Conservation (phyloP, 106 monocot genomes). For the Narthecium ossifragum region DNA sequence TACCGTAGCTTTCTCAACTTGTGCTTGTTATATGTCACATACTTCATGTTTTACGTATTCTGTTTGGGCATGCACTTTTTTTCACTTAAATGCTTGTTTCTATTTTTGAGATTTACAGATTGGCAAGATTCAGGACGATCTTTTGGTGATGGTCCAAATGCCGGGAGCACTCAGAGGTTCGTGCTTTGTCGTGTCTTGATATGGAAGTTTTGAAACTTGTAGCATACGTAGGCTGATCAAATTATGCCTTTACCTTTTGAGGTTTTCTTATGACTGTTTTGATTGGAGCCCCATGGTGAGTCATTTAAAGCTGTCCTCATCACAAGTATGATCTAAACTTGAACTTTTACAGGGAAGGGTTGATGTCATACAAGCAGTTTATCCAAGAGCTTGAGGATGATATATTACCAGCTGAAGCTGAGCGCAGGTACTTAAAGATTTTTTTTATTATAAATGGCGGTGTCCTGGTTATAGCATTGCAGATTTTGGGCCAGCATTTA, state of each 20-base stretch:
- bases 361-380: constrained; percentile 99
- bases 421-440: constrained; percentile 68
- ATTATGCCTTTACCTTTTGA: too few relatives aligned
- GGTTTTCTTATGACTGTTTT: too few relatives aligned
- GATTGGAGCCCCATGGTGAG: too few relatives aligned
- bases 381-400: constrained; percentile 99
- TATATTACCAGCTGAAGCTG: constrained; percentile 90
- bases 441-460: too few relatives aligned
- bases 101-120: constrained; percentile 5
- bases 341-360: constrained; percentile 73
- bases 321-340: not conserved
- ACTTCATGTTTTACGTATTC: too few relatives aligned
- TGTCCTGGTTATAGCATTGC: too few relatives aligned
- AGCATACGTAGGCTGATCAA: too few relatives aligned
- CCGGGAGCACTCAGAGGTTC: constrained; percentile 37
- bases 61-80: not conserved
- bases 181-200: not conserved
- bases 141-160: constrained; percentile 7
- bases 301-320: too few relatives aligned
- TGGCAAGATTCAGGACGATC: constrained; percentile 10
- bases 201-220: too few relatives aligned
- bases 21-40: too few relatives aligned
- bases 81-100: not conserved
- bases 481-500: too few relatives aligned
- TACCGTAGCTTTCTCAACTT: too few relatives aligned